These are phyloP conservation scores for Manihot esculenta DNA, from an alignment of 441 rosid genomes.

Conservation along the genomic window DNA sequence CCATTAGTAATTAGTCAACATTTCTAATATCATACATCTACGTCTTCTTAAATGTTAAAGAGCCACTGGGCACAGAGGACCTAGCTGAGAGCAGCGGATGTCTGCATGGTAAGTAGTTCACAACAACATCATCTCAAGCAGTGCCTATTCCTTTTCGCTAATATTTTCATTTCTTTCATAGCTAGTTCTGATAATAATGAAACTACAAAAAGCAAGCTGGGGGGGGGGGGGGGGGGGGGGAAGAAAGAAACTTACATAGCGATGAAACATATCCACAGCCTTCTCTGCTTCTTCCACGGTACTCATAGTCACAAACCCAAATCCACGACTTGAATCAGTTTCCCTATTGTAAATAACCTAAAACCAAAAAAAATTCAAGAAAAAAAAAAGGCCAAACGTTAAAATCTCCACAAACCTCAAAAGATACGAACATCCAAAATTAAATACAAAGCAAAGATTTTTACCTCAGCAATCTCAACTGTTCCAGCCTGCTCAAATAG, in stretches of 20 bases:
- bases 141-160: background rate
- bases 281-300: slow-evolving; percentile 82
- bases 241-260: slow-evolving; percentile 64
- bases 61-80: background rate
- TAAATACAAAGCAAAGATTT: slow-evolving; percentile 3
- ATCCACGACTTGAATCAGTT: slow-evolving; percentile 88
- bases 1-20: too few relatives aligned
- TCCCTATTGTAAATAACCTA: slow-evolving; percentile 88
- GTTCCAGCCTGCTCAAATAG: slow-evolving; percentile 84
- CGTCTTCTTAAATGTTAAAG: background rate
- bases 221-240: too few relatives aligned
- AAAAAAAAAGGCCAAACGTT: background rate
- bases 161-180: background rate
- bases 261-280: slow-evolving; percentile 66
- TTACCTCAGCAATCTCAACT: slow-evolving; percentile 85
- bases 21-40: background rate
- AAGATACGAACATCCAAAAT: slow-evolving; percentile 1
- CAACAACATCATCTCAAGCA: background rate
- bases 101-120: background rate
- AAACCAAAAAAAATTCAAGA: slow-evolving; percentile 14
- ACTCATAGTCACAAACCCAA: slow-evolving; percentile 96
- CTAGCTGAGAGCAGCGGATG: background rate
- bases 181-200: background rate
- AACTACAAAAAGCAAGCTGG: background rate
- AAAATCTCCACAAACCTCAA: background rate